Evolutionary conservation across 108 stramenopile species (phyloP).

Genomic region (Conticribra guillardii): DNA sequence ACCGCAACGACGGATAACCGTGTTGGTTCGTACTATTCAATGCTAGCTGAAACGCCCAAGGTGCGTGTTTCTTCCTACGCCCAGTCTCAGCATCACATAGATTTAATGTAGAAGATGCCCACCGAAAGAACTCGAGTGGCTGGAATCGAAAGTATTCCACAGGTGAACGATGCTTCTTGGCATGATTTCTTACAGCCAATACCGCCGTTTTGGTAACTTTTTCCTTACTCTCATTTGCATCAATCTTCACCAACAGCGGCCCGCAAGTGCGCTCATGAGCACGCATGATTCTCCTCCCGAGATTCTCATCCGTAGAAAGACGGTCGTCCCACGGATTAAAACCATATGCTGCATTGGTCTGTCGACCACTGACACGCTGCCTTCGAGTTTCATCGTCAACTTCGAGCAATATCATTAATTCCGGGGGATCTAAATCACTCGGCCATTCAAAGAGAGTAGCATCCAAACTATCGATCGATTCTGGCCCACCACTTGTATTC

Average conservation of each 20-base stretch:
- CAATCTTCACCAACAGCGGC: slow-evolving; percentile 6
- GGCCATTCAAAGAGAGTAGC: slow-evolving; percentile 55
- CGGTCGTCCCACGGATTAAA: slow-evolving; percentile 58
- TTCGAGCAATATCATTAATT: slow-evolving; percentile 28
- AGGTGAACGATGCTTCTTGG: no score
- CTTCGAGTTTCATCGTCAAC: slow-evolving; percentile 25
- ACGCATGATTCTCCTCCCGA: slow-evolving; percentile 35
- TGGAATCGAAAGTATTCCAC: no score
- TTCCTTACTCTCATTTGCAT: slow-evolving; percentile 13
- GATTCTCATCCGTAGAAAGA: slow-evolving; percentile 25
- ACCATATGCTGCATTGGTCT: not conserved
- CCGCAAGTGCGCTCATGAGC: slow-evolving; percentile 17
- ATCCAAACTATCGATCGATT: no score
- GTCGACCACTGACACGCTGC: slow-evolving; percentile 36
- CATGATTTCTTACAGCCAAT: slow-evolving; percentile 4
- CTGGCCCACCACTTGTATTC: no score
- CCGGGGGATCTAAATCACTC: slow-evolving; percentile 25
- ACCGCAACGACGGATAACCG: no score
- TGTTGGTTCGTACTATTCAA: no score
- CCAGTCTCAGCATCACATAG: no score
- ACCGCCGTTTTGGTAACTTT: not conserved
- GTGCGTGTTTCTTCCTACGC: no score
- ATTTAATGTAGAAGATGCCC: no score
- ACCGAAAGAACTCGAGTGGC: no score
- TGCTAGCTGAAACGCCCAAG: no score